phyloP scores from a whole-genome alignment of 495 filamentous ascomycete species.

The Xanthoparmelia taractica region DNA sequence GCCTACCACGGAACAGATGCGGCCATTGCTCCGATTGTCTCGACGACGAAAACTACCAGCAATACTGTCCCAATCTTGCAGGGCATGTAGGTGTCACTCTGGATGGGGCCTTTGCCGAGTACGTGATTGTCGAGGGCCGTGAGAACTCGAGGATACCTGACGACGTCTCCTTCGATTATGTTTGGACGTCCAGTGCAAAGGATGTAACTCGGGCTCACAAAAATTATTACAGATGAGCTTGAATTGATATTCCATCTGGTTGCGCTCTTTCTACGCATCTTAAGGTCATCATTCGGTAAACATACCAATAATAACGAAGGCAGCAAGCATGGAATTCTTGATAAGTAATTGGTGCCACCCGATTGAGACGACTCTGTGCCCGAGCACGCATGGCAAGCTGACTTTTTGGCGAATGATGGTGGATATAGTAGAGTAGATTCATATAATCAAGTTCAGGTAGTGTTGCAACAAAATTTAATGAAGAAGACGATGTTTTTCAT shows the following conservation, averaged over 20 bases:
- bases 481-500: neutral
- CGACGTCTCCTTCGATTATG: conserved; percentile 39
- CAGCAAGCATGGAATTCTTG: no score
- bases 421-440: neutral
- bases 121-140: conserved; percentile 42
- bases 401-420: neutral
- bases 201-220: conserved; percentile 46
- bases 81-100: conserved; percentile 38
- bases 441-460: neutral
- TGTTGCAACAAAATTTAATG: neutral
- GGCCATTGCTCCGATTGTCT: conserved; percentile 42
- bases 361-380: no score
- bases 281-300: no score
- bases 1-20: conserved; percentile 41
- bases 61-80: conserved; percentile 41
- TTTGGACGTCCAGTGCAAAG: conserved; percentile 53
- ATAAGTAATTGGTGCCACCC: no score
- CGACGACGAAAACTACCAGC: conserved; percentile 35
- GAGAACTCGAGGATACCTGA: conserved; percentile 40
- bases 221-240: conserved; percentile 41
- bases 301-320: no score
- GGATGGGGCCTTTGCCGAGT: conserved; percentile 49
- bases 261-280: no score
- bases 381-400: no score
- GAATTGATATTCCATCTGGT: no score